These are phyloP conservation scores for Aspergillus oerlinghausenensis DNA, from an alignment of 2,329 filamentous ascomycete genomes.

Conservation along the genomic window DNA sequence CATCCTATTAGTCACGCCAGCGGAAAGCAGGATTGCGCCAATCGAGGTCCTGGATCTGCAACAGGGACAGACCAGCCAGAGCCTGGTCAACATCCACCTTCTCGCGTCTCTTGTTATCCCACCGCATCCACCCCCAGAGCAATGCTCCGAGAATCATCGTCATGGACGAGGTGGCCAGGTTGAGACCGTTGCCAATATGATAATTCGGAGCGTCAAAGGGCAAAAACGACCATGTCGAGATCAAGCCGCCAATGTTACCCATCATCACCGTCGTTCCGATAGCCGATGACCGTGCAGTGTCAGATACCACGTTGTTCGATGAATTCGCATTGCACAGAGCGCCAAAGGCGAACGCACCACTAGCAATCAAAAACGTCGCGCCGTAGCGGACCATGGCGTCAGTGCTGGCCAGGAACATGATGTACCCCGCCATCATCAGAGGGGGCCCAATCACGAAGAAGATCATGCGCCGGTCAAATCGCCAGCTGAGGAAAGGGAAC, in stretches of 20 bases:
- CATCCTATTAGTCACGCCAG: constrained; percentile 44
- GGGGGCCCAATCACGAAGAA: constrained; percentile 59
- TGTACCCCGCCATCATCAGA: constrained; percentile 64
- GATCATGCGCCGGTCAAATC: constrained; percentile 55
- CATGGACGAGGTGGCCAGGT: constrained; percentile 57
- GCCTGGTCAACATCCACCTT: constrained; percentile 52
- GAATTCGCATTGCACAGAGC: constrained; percentile 64
- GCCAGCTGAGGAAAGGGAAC: constrained; percentile 59
- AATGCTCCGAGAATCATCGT: constrained; percentile 50
- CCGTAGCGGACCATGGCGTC: constrained; percentile 57
- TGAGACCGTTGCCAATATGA: constrained; percentile 67
- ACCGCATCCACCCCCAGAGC: constrained; percentile 57
- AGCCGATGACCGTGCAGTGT: constrained; percentile 63
- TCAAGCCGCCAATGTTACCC: constrained; percentile 66
- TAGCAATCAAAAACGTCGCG: constrained; percentile 65
- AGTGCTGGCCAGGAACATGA: constrained; percentile 61
- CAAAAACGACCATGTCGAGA: constrained; percentile 63
- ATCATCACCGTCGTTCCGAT: constrained; percentile 68
- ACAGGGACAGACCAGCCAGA: constrained; percentile 49
- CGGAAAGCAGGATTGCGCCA: constrained; percentile 64
- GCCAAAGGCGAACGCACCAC: constrained; percentile 60
- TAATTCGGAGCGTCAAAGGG: constrained; percentile 61
- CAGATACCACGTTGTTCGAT: constrained; percentile 66
- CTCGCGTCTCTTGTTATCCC: constrained; percentile 58
- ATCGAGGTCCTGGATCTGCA: constrained; percentile 57